Evolutionary conservation across 805 yeast species (phyloP).

Genomic region (Tetrapisispora iriomotensis): DNA sequence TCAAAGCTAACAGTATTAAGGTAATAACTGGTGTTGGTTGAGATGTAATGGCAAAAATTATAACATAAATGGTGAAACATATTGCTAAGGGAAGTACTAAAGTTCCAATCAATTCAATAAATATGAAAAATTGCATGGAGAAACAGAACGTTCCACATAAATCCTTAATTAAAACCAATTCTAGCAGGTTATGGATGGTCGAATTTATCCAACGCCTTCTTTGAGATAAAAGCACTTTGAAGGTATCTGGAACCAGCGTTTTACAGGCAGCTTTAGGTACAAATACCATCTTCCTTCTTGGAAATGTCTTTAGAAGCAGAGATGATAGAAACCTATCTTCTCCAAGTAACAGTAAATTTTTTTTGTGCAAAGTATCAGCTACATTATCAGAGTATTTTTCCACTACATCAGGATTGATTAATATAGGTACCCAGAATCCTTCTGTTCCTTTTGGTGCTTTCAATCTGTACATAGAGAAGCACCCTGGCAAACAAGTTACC

Average conservation of each 20-base stretch:
- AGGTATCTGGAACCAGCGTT: constrained; percentile 75
- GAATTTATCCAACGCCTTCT: constrained; percentile 97
- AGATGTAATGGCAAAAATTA: constrained; percentile 58
- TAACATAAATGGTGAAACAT: constrained; percentile 69
- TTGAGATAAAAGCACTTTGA: constrained; percentile 73
- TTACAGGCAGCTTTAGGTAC: constrained; percentile 88
- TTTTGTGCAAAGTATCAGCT: constrained; percentile 71
- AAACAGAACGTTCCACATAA: constrained; percentile 91
- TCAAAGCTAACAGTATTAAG: constrained; percentile 60
- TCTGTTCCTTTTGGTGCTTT: constrained; percentile 76
- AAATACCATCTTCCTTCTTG: constrained; percentile 77
- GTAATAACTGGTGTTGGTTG: constrained; percentile 73
- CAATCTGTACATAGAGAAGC: constrained; percentile 86
- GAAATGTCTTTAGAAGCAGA: constrained; percentile 79
- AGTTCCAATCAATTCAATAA: constrained; percentile 77
- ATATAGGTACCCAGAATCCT: constrained; percentile 86
- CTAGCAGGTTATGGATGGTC: constrained; percentile 86
- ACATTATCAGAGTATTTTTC: constrained; percentile 84
- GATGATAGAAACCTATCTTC: constrained; percentile 84
- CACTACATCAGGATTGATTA: constrained; percentile 88
- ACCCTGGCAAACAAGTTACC: constrained; percentile 92
- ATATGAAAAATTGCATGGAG: constrained; percentile 87
- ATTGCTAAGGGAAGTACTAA: constrained; percentile 87
- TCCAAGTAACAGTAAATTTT: constrained; percentile 76
- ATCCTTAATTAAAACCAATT: constrained; percentile 71